Base-by-base conservation (phyloP, 1,139 yeast genomes). In the Pichia sp. region DNA sequence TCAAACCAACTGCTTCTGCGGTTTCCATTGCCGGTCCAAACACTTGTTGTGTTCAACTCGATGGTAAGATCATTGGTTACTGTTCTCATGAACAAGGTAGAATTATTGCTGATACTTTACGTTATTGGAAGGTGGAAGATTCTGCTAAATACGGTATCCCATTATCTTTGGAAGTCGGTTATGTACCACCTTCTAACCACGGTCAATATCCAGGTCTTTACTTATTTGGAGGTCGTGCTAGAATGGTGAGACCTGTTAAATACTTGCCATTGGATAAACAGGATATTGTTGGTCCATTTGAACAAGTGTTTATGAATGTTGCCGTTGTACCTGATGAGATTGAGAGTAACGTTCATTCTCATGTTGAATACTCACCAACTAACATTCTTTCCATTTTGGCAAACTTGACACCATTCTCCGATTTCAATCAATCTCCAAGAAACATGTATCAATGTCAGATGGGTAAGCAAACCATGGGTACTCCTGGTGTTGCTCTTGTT, bases 401-500 rank as follows among this genome's bases (percentile, higher is more conserved):
- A 45, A 91, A 91, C 62, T 70, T 91, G 67, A 91, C 98, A 1
- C 98, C 98, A 48, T 91, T 86, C 59, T 88, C 97, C 1, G 98
- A 91, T 63, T 93, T 91, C 67, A 91, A 91, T 63, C 99, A 91
- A 68, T 87, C 97, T 24, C 99, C 99, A 54, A 83, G 99, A 77
- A 91, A 91, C 61, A 91, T 93, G 98, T 91, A 91, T 61, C 99
- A 91, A 67, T 91, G 99, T 68, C 98, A 93, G 72, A 91, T 91
- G 99, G 98, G 97, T 75, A 91, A 91, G 66, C 99, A 91, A 69
- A 91, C 99, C 18, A 91, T 91, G 98, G 99, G 99, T 64, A 91
- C 98, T 5, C 98, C 98, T 8, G 97, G 97, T 65, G 95, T 91
- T 40, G 96, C 95, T 0, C 67, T 91, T 40, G 76, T 69, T 32